Conservation (phyloP, 2,329 filamentous ascomycete species). For the Fusarium sp. region DNA sequence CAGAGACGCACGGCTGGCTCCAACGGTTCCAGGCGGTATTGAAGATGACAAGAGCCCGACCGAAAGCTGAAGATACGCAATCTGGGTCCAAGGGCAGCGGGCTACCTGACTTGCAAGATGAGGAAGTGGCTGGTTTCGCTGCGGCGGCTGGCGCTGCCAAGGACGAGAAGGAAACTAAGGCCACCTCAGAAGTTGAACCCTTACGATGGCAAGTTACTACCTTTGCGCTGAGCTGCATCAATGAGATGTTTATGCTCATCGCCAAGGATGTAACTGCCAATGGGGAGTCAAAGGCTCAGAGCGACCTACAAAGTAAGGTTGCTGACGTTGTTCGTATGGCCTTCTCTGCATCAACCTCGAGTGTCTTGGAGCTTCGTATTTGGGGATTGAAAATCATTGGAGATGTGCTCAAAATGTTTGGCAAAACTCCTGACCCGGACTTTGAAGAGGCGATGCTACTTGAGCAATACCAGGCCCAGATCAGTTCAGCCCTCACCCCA, state of each 20-base stretch:
- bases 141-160: conserved; percentile 72
- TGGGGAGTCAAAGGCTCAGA: conserved; percentile 80
- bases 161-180: conserved; percentile 64
- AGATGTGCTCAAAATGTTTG: conserved; percentile 93
- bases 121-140: conserved; percentile 96
- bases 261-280: conserved; percentile 82
- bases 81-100: conserved; percentile 59
- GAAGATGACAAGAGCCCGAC: conserved; percentile 82
- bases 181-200: conserved; percentile 78
- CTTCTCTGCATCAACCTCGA: conserved; percentile 95
- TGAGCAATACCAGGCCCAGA: conserved; percentile 98
- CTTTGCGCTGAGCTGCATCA: conserved; percentile 90
- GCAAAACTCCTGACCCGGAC: conserved; percentile 93
- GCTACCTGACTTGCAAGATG: conserved; percentile 86
- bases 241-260: conserved; percentile 82
- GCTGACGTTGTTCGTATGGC: conserved; percentile 96
- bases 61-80: conserved; percentile 62
- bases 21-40: conserved; percentile 88
- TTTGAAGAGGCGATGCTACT: conserved; percentile 97
- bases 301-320: conserved; percentile 82
- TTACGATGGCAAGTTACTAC: conserved; percentile 95
- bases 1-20: conserved; percentile 86
- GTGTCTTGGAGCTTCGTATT: conserved; percentile 87
- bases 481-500: conserved; percentile 93
- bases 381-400: conserved; percentile 95